Base-by-base conservation (phyloP, 768 basidiomycete genomes). In the Tulasnella sp. region DNA sequence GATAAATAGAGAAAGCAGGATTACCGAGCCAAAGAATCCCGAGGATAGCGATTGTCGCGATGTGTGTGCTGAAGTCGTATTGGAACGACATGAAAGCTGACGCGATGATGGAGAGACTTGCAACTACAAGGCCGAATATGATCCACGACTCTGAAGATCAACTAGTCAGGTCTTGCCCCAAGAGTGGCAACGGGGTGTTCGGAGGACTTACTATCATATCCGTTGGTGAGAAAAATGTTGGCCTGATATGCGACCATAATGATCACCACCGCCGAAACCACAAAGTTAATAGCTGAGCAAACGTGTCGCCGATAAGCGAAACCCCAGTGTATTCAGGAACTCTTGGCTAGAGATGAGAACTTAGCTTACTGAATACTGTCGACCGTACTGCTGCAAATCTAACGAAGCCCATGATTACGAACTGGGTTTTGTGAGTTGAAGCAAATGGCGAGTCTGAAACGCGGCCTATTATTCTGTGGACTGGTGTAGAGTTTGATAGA, bases 211-310 rank as follows among this genome's bases (percentile, higher is more conserved):
- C 74, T 42, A 28, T 75, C 74, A 18, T 20, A 22, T 28, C 74
- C 46, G 41, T 75, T 75, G 8, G 40, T 48, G n/a, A 75, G 74
- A 28, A 75, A 75, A 48, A 75, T 22, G 46, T 41, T 75, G n/a
- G 74, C 74, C 22, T 75, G 74, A 31, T 75, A 75, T 28, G 41
- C 46, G 22, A 48, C n/a, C 11, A 75, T 9, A 20, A 48, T 48
- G 12, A 75, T 4, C 14, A 75, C 28, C 6, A 20, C 41, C 40
- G 31, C 74, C 40, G 74, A 75, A 2, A 75, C 74, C 16, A 75
- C 46, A 34, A 75, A 75, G n/a, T 24, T 28, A 28, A 75, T 44
- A 24, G 31, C 74, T 75, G 40, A 34, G 34, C 31, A 34, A 69
- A 31, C 11, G 31, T 28, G 28, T 18, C 34, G 31, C 5, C 7